Evolutionary conservation across 2,329 filamentous ascomycete species (phyloP).

Genomic region (Daldinia sp.): DNA sequence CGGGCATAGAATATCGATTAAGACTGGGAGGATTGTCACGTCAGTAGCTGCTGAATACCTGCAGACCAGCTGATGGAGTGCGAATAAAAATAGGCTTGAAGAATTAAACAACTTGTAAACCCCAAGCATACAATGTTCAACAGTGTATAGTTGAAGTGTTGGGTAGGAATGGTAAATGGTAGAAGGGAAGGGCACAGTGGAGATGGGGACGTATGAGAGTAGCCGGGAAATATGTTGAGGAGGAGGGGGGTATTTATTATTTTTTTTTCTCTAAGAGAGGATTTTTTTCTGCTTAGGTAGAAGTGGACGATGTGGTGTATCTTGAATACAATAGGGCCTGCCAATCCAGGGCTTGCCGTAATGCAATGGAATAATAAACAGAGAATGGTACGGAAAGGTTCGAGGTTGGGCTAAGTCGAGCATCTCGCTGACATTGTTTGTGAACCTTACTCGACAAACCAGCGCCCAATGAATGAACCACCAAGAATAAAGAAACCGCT

Average conservation of each 20-base stretch:
- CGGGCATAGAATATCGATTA: slow-evolving; percentile 94
- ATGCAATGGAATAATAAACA: background rate
- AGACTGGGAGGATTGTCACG: slow-evolving; percentile 59
- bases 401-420: slow-evolving; percentile 6
- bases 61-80: background rate
- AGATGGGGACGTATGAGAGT: background rate
- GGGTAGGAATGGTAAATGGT: background rate
- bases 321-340: background rate
- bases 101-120: background rate
- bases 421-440: slow-evolving; percentile 3
- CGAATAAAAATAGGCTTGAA: background rate
- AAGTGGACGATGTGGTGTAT: background rate
- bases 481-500: background rate
- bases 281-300: slow-evolving; percentile 3
- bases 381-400: background rate
- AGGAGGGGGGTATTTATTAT: background rate
- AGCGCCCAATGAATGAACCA: background rate
- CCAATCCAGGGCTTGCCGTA: background rate
- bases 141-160: background rate
- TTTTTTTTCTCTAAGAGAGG: background rate
- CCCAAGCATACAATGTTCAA: background rate
- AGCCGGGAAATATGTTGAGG: background rate
- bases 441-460: background rate
- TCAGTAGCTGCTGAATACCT: slow-evolving; percentile 22
- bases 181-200: background rate